Evolutionary conservation across 306 rosid genomes (phyloP).

Genomic region (Astragalus glycyphyllos): DNA sequence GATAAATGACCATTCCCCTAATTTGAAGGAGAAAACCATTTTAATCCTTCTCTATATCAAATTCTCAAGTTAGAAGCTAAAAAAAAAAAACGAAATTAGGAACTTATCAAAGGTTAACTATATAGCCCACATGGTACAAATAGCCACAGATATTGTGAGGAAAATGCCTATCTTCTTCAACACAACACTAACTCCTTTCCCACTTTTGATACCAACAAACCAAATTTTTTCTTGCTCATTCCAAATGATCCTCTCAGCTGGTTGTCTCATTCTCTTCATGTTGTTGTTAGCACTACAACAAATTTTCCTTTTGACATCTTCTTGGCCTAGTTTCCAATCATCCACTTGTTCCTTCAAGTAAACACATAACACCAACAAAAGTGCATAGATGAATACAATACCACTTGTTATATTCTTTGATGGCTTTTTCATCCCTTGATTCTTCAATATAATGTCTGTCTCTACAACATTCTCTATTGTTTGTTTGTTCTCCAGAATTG

Average conservation of each 20-base stretch:
- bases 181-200: constrained; percentile 53
- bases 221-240: constrained; percentile 44
- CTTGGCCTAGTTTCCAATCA: constrained; percentile 30
- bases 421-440: constrained; percentile 40
- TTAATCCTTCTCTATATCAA: constrained; percentile 42
- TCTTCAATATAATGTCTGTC: constrained; percentile 28
- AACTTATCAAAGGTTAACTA: constrained; percentile 47
- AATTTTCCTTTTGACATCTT: constrained; percentile 30
- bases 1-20: constrained; percentile 42
- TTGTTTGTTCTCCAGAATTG: constrained; percentile 39
- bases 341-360: constrained; percentile 47
- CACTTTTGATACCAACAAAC: constrained; percentile 54
- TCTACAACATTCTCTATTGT: constrained; percentile 42
- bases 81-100: constrained; percentile 38
- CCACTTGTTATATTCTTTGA: constrained; percentile 54
- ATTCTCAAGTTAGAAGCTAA: constrained; percentile 54
- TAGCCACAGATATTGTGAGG: constrained; percentile 76
- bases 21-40: constrained; percentile 49
- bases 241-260: no score
- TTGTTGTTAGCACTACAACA: background rate
- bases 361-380: constrained; percentile 54
- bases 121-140: constrained; percentile 82
- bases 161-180: constrained; percentile 77
- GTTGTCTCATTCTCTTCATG: constrained; percentile 39
- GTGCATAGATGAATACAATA: constrained; percentile 47